Base-by-base conservation (phyloP, 192 early-diverging fungal genomes). In the Umbelopsis vinacea region DNA sequence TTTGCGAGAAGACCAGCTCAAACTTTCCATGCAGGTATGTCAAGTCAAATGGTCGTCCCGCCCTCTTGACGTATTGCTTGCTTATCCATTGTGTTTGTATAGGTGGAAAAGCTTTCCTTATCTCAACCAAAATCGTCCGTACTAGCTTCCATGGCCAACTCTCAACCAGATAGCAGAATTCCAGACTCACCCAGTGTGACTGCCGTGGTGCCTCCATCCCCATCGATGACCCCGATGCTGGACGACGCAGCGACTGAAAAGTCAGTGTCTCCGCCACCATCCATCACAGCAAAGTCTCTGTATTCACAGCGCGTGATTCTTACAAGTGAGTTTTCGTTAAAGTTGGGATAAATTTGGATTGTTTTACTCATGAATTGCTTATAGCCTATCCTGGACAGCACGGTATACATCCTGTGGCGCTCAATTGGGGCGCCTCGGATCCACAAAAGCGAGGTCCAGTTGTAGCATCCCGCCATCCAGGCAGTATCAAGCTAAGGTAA, bases 361-460 rank as follows among this genome's bases (percentile, higher is more conserved):
- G 17, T 19, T 12, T 19, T 3, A 35, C 35, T 37, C 0, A 63
- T 33, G 33, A 3, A 37, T 37, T 8, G 17, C 9, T 24, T 66
- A 19, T 67, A 88, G 86, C 86, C 33, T 86, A 88, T 74, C 75
- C 81, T 52, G 79, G 81, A 35, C 82, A 88, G 57, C 81, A 83
- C 69, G 85, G 92, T 54, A 87, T 95, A 67, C 87, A 89, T 10
- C 95, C 94, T 8, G 85, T 94, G 43, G 80, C 89, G 6, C 78
- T 98, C 40, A 79, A 77, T 67, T 96, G 94, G 93, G 94, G 92
- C 21, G 89, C 89, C 26, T n/a, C 84, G 29, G 85, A 90, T 46
- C 82, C 94, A 7, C 74, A 76, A n/a, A 75, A 78, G 38, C 92
- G 96, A 68, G 96, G 96, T 0, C 95, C 96, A n/a, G 84, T 98